Conservation (phyloP, 2,329 filamentous ascomycete species). For the Tolypocladium inflatum region DNA sequence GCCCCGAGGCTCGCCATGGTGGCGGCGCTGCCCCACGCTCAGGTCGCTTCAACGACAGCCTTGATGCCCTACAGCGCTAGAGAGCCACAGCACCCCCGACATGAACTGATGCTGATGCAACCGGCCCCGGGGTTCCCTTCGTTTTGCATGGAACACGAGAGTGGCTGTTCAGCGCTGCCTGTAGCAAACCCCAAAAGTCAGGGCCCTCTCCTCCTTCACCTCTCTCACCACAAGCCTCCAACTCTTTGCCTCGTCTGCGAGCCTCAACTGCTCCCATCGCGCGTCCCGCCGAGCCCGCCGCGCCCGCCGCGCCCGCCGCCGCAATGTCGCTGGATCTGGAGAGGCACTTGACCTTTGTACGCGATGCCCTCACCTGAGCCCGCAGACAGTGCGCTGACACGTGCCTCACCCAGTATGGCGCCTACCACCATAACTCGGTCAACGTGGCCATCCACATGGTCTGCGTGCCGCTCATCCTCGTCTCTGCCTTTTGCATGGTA, state of each 20-base stretch:
- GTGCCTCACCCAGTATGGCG: slow-evolving; percentile 55
- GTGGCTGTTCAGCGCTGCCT: neutral
- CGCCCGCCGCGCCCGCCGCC: slow-evolving; percentile 1
- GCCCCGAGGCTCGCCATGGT: neutral
- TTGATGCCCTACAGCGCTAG: neutral
- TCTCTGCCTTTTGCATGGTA: slow-evolving; percentile 65
- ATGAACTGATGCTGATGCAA: neutral
- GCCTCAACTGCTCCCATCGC: neutral
- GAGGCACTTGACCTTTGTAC: slow-evolving; percentile 70
- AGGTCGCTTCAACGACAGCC: neutral
- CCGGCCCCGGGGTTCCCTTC: neutral
- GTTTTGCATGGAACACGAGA: neutral
- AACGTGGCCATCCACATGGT: slow-evolving; percentile 73
- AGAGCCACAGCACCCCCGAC: neutral
- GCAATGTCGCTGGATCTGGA: slow-evolving; percentile 66
- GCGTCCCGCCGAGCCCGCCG: neutral
- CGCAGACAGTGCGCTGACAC: neutral
- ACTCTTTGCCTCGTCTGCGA: neutral
- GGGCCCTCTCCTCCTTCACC: neutral
- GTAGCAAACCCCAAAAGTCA: neutral
- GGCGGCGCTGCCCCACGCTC: neutral
- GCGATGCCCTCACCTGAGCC: neutral
- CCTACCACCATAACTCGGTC: slow-evolving; percentile 70
- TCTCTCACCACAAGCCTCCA: neutral
- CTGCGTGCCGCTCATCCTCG: slow-evolving; percentile 67